These are phyloP conservation scores for Periglandula ipomoeae DNA, from an alignment of 2,329 filamentous ascomycete genomes.

Conservation along the genomic window DNA sequence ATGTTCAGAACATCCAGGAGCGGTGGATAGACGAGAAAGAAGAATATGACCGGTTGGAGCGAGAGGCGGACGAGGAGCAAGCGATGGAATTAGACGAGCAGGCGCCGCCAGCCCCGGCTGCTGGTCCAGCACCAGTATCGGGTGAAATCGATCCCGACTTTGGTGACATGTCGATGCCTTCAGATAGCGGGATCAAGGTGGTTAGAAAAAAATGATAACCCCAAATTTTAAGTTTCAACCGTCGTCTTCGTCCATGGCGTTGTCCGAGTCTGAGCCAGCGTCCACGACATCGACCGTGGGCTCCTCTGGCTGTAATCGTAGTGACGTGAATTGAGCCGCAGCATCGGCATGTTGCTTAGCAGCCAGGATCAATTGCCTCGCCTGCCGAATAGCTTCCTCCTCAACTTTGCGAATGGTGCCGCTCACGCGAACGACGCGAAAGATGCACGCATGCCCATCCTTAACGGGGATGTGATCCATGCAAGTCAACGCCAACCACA, in stretches of 20 bases:
- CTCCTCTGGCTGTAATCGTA: slow-evolving; percentile 18
- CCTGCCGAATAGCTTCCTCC: slow-evolving; percentile 75
- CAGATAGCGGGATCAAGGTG: slow-evolving; percentile 62
- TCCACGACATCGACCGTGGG: slow-evolving; percentile 34
- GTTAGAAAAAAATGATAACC: slow-evolving; percentile 53
- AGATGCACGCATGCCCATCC: slow-evolving; percentile 59
- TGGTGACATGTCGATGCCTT: slow-evolving; percentile 41
- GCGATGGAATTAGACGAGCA: slow-evolving; percentile 31
- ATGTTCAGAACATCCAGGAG: slow-evolving; percentile 86
- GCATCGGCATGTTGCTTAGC: slow-evolving; percentile 38
- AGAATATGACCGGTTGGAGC: slow-evolving; percentile 74
- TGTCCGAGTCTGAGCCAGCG: slow-evolving; percentile 32
- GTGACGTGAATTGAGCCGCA: slow-evolving; percentile 10
- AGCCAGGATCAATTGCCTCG: slow-evolving; percentile 60
- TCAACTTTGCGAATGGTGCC: slow-evolving; percentile 91
- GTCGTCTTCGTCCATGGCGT: slow-evolving; percentile 34
- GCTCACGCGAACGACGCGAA: slow-evolving; percentile 77
- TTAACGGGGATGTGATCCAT: slow-evolving; percentile 59
- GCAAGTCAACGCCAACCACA: slow-evolving; percentile 84
- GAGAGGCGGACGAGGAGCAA: slow-evolving; percentile 66
- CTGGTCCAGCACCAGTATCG: slow-evolving; percentile 13
- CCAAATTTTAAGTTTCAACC: slow-evolving; percentile 25
- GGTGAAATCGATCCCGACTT: slow-evolving; percentile 35
- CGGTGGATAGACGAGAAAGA: slow-evolving; percentile 89
- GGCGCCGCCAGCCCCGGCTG: slow-evolving; percentile 14